phyloP scores from a whole-genome alignment of 2,329 filamentous ascomycete genomes.

The Cercospora sp. region DNA sequence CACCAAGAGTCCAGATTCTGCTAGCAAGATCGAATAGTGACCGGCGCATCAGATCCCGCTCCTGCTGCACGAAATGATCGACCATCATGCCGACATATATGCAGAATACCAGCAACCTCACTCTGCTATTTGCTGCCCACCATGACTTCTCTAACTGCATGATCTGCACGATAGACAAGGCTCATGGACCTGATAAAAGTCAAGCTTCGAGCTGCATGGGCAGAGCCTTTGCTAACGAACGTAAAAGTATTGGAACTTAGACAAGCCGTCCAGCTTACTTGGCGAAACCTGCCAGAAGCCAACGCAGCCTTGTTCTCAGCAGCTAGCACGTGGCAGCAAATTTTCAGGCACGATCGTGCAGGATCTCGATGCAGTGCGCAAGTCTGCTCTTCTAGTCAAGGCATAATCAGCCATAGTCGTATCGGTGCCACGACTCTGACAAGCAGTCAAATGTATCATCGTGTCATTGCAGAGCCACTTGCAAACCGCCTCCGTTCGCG shows the following conservation, averaged over 20 bases:
- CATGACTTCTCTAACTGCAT: background rate
- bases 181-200: background rate
- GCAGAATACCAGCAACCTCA: background rate
- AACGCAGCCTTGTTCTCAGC: background rate
- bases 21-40: background rate
- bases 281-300: background rate
- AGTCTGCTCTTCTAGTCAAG: background rate
- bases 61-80: background rate
- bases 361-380: background rate
- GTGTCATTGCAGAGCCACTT: background rate
- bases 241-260: background rate
- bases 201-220: background rate
- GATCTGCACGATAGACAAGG: background rate
- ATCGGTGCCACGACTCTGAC: background rate
- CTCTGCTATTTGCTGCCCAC: background rate
- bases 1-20: background rate
- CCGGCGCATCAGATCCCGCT: background rate
- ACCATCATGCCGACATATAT: background rate
- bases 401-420: background rate
- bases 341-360: background rate
- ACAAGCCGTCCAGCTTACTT: background rate
- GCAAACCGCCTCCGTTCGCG: background rate
- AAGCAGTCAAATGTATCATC: background rate
- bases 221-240: background rate
- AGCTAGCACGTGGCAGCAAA: slow-evolving; percentile 1